phyloP scores from a whole-genome alignment of 169 alveolate genomes.

The Eimeria acervulina region DNA sequence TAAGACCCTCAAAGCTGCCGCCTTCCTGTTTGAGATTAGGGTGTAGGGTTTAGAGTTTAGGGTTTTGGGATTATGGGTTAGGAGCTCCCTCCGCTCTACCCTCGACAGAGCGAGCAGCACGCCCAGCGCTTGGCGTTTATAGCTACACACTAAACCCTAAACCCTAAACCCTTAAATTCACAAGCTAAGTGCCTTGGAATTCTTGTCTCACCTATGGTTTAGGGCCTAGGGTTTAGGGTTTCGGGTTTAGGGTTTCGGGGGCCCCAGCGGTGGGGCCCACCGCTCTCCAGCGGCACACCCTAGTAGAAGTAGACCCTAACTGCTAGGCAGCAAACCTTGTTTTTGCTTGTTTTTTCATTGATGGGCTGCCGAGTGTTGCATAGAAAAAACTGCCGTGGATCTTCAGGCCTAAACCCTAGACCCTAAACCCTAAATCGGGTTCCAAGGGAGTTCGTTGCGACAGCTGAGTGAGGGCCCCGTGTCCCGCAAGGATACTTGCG shows the following conservation, averaged over 20 bases:
- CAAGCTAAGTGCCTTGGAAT: background rate
- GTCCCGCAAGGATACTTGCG: background rate
- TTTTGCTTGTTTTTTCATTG: background rate
- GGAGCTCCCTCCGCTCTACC: no score
- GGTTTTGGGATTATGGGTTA: no score
- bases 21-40: no score
- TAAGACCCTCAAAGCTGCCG: no score
- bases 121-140: background rate
- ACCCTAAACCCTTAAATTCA: background rate
- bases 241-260: background rate
- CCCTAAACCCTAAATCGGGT: background rate
- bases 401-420: background rate
- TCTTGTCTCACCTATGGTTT: background rate
- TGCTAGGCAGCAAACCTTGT: background rate
- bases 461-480: background rate
- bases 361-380: background rate
- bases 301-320: background rate
- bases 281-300: background rate
- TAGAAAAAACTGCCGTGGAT: background rate
- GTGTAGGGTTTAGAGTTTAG: background rate
- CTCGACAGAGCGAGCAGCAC: no score
- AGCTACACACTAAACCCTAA: background rate
- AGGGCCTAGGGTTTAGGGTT: background rate
- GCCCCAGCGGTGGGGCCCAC: constrained; percentile 30
- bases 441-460: background rate